A percentile compares a stretch with the other conserved stretches of the same genome.
Evolutionary conservation across 2,329 filamentous ascomycete species (phyloP).

Genomic region (Aspergillus ibericus): DNA sequence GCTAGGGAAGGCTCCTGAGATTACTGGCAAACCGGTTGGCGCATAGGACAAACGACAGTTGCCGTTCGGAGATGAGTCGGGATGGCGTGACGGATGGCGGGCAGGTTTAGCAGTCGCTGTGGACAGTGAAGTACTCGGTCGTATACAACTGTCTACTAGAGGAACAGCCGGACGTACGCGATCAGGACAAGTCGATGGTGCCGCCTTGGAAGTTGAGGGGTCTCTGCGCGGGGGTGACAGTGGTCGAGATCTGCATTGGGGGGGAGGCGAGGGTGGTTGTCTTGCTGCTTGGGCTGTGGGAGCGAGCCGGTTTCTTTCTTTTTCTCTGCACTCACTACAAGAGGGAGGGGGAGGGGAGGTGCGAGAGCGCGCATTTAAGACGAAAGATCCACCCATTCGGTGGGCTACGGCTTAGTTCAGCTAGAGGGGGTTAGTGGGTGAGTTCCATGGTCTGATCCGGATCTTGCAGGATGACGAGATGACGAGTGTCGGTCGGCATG

Average conservation of each 20-base stretch:
- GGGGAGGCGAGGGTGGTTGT: not conserved
- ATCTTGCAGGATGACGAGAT: not conserved
- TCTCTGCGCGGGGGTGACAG: conserved; percentile 23
- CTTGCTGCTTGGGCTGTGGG: conserved; percentile 11
- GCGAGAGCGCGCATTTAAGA: conserved; percentile 1
- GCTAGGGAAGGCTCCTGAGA: not conserved
- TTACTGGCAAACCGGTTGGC: conserved; percentile 8
- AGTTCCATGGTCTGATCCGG: not conserved
- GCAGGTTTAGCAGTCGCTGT: not conserved
- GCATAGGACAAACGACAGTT: conserved; percentile 4
- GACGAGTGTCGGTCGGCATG: not conserved
- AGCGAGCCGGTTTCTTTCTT: not conserved
- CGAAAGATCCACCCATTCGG: not conserved
- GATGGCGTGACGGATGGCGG: not conserved
- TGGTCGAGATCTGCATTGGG: conserved; percentile 25
- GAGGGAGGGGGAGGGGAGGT: not conserved
- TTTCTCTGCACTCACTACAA: not conserved
- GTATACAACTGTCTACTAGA: conserved; percentile 6
- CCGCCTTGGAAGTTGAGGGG: conserved; percentile 27
- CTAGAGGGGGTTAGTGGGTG: not conserved
- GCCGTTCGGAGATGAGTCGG: not conserved
- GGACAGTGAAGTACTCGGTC: conserved; percentile 3
- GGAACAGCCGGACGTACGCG: not conserved
- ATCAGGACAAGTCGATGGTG: conserved; percentile 12
- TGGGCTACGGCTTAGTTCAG: not conserved